Evolutionary conservation across 2,329 filamentous ascomycete genomes (phyloP).

Genomic region (Dothiorella sarmentorum): DNA sequence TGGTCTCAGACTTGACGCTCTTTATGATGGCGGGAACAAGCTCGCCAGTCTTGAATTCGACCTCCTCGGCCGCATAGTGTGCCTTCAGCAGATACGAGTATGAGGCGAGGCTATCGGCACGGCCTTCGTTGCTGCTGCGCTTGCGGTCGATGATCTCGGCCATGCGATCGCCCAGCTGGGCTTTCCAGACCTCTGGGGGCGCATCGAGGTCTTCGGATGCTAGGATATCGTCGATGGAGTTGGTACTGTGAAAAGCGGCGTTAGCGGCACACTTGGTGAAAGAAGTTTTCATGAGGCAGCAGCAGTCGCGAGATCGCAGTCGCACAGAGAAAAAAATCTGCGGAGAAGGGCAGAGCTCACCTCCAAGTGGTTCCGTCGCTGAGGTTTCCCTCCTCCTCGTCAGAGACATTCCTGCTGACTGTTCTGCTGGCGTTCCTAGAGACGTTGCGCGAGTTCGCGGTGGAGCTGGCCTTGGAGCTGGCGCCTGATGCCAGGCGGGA

Average conservation of each 20-base stretch:
- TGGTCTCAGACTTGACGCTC: constrained; percentile 66
- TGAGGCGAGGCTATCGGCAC: constrained; percentile 60
- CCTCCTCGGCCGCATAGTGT: constrained; percentile 62
- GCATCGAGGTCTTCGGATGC: constrained; percentile 51
- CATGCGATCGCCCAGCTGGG: constrained; percentile 63
- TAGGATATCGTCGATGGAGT: constrained; percentile 64
- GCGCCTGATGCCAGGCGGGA: constrained; percentile 55
- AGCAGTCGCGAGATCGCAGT: not conserved
- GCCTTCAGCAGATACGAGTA: constrained; percentile 66
- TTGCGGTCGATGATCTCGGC: constrained; percentile 73
- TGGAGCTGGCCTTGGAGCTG: constrained; percentile 57
- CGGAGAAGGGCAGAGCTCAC: constrained; percentile 29
- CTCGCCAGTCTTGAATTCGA: constrained; percentile 58
- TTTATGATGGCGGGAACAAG: constrained; percentile 64
- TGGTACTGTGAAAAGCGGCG: constrained; percentile 45
- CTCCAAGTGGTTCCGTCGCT: constrained; percentile 59
- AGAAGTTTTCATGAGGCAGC: not conserved
- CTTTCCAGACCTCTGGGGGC: constrained; percentile 55
- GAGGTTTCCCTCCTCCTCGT: constrained; percentile 59
- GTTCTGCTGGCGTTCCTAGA: constrained; percentile 50
- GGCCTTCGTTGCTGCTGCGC: constrained; percentile 67
- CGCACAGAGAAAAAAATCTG: not conserved
- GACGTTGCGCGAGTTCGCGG: constrained; percentile 54
- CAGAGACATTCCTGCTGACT: constrained; percentile 60
- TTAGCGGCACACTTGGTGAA: not conserved